phyloP scores from a whole-genome alignment of 768 basidiomycete genomes.

The Mycena leptocephala region DNA sequence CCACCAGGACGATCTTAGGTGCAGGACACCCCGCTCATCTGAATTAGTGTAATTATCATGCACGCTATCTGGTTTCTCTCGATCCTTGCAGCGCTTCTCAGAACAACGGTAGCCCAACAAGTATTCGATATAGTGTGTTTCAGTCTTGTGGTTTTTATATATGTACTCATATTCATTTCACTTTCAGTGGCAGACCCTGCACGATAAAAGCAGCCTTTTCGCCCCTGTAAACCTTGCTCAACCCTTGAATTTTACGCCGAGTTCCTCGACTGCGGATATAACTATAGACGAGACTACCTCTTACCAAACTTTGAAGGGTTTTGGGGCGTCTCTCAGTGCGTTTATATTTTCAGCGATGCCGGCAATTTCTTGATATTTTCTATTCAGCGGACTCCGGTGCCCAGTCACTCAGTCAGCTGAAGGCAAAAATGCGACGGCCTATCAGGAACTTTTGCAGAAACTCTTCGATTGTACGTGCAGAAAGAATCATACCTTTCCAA shows the following conservation, averaged over 20 bases:
- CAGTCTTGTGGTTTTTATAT: neutral
- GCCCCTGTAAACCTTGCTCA: neutral
- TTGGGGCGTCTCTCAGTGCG: conserved; percentile 64
- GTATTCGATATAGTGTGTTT: conserved; percentile 3
- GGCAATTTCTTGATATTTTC: neutral
- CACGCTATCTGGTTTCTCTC: neutral
- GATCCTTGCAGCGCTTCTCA: neutral
- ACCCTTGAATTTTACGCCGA: neutral
- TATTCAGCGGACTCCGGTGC: conserved; percentile 69
- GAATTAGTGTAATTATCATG: neutral
- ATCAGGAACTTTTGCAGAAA: conserved; percentile 45
- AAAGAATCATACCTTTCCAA: too few species aligned
- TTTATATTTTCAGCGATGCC: neutral
- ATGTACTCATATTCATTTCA: too few species aligned
- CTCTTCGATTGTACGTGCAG: conserved; percentile 47
- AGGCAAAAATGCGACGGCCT: conserved; percentile 55
- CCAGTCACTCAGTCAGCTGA: conserved; percentile 59
- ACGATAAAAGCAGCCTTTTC: conserved; percentile 14
- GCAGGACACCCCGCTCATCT: conserved; percentile 17
- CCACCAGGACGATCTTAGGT: conserved; percentile 11
- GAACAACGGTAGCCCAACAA: neutral
- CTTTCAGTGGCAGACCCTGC: conserved; percentile 2
- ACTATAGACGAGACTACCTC: conserved; percentile 54
- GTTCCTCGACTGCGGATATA: conserved; percentile 54
- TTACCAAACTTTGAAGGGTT: conserved; percentile 64